Evolutionary conservation across 2,329 filamentous ascomycete genomes (phyloP), one percentile per base, ranked within the genome.

Genomic region (Chaetomium olivaceum): DNA sequence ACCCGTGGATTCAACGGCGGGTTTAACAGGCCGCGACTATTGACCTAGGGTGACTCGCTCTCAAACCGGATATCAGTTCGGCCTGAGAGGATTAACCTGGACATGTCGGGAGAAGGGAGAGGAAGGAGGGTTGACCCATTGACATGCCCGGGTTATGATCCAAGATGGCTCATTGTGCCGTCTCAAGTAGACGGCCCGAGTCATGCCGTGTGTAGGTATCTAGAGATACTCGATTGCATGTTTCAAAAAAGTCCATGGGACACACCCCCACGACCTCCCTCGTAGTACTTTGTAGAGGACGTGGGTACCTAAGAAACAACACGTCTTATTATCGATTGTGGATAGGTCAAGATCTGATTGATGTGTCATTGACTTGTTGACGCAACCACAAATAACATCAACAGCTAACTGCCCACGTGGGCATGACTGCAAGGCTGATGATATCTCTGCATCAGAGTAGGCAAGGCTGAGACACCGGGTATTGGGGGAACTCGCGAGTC

Each of bases 61-160:
- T 62, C 60, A 62, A 62, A 56, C 60, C 36, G 59, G 52, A 62
- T 31, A 43, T 43, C 16, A 4, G 25, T 12, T n/a, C 7, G 21
- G 9, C 9, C n/a, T 21, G 50, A 12, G 19, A 21, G 31, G 59
- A 31, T 62, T 5, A 48, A 16, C 36, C 51, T 46, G 46, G 46
- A 21, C n/a, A 33, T 21, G 50, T 19, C 31, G 59, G 60, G n/a
- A 50, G 48, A 62, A 23, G 4, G 58, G 58, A 29, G n/a, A 25
- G 4, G 7, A 14, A n/a, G 57, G 43, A 50, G 43, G 57, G 57
- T 46, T 48, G 57, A 33, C 21, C 33, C 55, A 19, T 56, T 56
- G 29, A 23, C 54, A 43, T 43, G 16, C 39, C 39, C 21, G 11
- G 31, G 7, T 39, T 39, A 21, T 31, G n/a, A 11, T 36, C 43